These are phyloP conservation scores for Saccharomycopsis lassenensis DNA, from an alignment of 805 yeast species.

Conservation along the genomic window DNA sequence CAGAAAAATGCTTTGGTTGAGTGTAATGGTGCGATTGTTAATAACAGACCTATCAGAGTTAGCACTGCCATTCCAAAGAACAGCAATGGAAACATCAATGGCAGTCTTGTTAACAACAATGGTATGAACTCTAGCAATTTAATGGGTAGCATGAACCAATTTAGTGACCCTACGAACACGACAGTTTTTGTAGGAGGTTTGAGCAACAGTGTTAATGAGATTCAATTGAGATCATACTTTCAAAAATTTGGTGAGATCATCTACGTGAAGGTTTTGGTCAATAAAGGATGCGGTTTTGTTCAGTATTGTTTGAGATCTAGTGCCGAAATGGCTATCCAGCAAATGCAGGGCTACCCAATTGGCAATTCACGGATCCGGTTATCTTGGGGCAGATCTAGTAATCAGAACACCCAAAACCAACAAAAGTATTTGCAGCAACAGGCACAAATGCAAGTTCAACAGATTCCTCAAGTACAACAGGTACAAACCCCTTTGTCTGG, in stretches of 20 bases:
- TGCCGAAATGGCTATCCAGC: slow-evolving; percentile 77
- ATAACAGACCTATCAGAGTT: slow-evolving; percentile 69
- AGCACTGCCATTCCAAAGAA: slow-evolving; percentile 53
- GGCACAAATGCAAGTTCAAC: too few species aligned
- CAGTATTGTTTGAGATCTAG: slow-evolving; percentile 67
- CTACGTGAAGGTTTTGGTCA: slow-evolving; percentile 70
- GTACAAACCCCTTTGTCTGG: too few species aligned
- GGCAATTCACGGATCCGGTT: slow-evolving; percentile 75
- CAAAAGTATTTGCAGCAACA: slow-evolving; percentile 18
- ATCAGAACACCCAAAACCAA: slow-evolving; percentile 19
- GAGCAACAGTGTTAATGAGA: slow-evolving; percentile 44
- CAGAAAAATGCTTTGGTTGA: slow-evolving; percentile 64
- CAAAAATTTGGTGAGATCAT: slow-evolving; percentile 64
- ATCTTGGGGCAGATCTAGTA: slow-evolving; percentile 72
- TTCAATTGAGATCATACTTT: slow-evolving; percentile 50
- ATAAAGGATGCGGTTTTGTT: slow-evolving; percentile 74
- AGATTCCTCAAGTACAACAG: background rate
- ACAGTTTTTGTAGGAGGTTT: slow-evolving; percentile 64
- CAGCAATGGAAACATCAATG: slow-evolving; percentile 16
- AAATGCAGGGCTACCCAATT: slow-evolving; percentile 85
- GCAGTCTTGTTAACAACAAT: slow-evolving; percentile 14
- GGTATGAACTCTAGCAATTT: slow-evolving; percentile 25
- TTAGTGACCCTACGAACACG: slow-evolving; percentile 74
- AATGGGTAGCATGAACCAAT: slow-evolving; percentile 48
- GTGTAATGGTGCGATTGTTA: slow-evolving; percentile 70